Evolutionary conservation across 768 basidiomycete genomes (phyloP).

Genomic region (Phanerochaete sordida): DNA sequence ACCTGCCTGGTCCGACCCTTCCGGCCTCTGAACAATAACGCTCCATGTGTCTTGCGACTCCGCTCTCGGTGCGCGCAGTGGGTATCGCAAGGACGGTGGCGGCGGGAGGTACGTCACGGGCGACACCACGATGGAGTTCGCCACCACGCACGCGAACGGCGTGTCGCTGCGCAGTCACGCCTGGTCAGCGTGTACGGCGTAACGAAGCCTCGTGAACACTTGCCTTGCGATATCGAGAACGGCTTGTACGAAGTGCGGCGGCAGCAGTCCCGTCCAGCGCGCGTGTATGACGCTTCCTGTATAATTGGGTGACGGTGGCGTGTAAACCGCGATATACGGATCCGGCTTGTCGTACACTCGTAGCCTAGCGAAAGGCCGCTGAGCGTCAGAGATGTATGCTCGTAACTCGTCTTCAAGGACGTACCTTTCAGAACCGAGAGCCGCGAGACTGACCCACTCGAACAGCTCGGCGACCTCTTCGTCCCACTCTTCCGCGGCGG

Average conservation of each 20-base stretch:
- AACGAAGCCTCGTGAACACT: constrained; percentile 16
- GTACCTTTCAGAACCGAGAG: constrained; percentile 68
- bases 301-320: constrained; percentile 41
- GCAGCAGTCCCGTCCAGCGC: constrained; percentile 59
- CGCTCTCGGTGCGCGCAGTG: constrained; percentile 38
- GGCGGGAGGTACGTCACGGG: constrained; percentile 52
- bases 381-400: too few relatives aligned
- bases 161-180: not conserved
- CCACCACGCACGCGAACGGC: constrained; percentile 42
- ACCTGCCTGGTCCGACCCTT: constrained; percentile 3
- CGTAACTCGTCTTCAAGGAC: too few relatives aligned
- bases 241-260: constrained; percentile 47
- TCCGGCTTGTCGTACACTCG: constrained; percentile 61
- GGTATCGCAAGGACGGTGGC: constrained; percentile 23
- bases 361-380: constrained; percentile 43
- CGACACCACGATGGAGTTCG: constrained; percentile 39
- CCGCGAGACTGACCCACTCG: constrained; percentile 75
- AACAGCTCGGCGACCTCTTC: constrained; percentile 44
- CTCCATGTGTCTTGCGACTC: constrained; percentile 56
- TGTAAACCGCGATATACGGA: constrained; percentile 67
- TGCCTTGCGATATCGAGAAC: constrained; percentile 46
- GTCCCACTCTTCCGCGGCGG: constrained; percentile 49
- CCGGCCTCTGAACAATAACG: constrained; percentile 23
- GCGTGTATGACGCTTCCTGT: constrained; percentile 50
- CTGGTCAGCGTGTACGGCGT: not conserved